A percentile compares a stretch with the other conserved stretches of the same genome.
phyloP scores from a whole-genome alignment of 345 rosid species.

The Gossypium mustelinum region DNA sequence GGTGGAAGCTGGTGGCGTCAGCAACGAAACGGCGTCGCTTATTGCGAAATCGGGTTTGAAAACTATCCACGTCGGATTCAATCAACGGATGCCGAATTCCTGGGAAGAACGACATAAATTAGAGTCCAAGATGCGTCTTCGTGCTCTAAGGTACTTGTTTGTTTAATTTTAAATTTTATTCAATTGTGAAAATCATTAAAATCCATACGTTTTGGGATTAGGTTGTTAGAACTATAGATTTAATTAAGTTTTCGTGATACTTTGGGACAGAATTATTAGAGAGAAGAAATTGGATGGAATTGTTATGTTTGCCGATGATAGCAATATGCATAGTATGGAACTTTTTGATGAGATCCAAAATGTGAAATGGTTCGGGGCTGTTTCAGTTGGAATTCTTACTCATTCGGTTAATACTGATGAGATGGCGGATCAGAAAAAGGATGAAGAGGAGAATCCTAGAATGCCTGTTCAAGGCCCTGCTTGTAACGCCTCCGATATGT shows the following conservation, averaged over 20 bases:
- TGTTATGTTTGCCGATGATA: slow-evolving; percentile 92
- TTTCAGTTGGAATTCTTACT: slow-evolving; percentile 77
- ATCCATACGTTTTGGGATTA: neutral
- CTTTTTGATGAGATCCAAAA: slow-evolving; percentile 88
- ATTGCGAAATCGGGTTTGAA: slow-evolving; percentile 60
- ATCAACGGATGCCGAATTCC: slow-evolving; percentile 61
- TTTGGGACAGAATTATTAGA: slow-evolving; percentile 56
- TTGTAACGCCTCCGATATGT: slow-evolving; percentile 61
- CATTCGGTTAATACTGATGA: slow-evolving; percentile 55
- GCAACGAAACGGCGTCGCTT: slow-evolving; percentile 69
- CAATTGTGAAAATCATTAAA: too few species aligned
- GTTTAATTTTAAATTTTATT: neutral
- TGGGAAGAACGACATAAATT: slow-evolving; percentile 71
- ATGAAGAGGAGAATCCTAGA: slow-evolving; percentile 32
- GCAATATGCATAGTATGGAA: slow-evolving; percentile 98
- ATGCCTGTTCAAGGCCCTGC: slow-evolving; percentile 97
- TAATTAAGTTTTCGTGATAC: slow-evolving; percentile 19
- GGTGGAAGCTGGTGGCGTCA: slow-evolving; percentile 85
- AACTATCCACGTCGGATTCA: slow-evolving; percentile 60
- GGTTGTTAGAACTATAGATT: slow-evolving; percentile 9
- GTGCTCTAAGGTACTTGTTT: slow-evolving; percentile 54
- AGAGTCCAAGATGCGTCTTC: slow-evolving; percentile 85
- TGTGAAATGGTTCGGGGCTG: slow-evolving; percentile 85
- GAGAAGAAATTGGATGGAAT: slow-evolving; percentile 93
- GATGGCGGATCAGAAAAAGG: slow-evolving; percentile 27